Evolutionary conservation across 169 alveolate species (phyloP).

Genomic region (Eimeria brunetti): DNA sequence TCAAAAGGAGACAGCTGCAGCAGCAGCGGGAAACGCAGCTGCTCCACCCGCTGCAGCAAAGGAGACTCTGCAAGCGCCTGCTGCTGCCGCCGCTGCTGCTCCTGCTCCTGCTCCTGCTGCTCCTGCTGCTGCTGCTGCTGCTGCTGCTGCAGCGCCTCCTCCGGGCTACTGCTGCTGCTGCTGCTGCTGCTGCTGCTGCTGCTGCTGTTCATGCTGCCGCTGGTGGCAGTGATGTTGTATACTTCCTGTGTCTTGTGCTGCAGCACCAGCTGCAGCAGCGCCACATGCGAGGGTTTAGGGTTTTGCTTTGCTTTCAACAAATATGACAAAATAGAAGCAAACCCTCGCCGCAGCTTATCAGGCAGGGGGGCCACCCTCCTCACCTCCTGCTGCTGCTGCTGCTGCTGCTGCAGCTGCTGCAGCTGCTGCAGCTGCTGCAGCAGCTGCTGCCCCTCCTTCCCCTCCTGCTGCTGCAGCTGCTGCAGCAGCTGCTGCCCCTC

Average conservation of each 20-base stretch:
- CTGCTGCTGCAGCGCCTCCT: background rate
- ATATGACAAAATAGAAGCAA: background rate
- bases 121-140: background rate
- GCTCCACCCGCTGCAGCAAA: constrained; percentile 27
- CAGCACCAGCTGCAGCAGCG: constrained; percentile 15
- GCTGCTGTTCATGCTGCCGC: background rate
- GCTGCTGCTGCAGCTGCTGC: constrained; percentile 16
- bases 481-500: background rate
- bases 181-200: background rate
- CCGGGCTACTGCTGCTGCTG: background rate
- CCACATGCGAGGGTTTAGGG: background rate
- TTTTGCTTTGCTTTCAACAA: background rate
- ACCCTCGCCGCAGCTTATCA: background rate
- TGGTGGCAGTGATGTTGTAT: background rate
- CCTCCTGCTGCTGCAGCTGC: background rate
- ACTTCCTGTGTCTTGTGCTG: background rate
- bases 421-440: constrained; percentile 4
- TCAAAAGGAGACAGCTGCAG: background rate
- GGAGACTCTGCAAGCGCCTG: background rate
- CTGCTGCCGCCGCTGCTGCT: background rate
- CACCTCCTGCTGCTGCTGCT: constrained; percentile 16
- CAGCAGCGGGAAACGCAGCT: background rate
- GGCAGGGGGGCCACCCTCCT: constrained; percentile 15
- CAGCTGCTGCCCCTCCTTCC: background rate
- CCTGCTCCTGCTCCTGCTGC: background rate